Conservation (phyloP, 768 basidiomycete genomes). For the Wakefieldia striispora region DNA sequence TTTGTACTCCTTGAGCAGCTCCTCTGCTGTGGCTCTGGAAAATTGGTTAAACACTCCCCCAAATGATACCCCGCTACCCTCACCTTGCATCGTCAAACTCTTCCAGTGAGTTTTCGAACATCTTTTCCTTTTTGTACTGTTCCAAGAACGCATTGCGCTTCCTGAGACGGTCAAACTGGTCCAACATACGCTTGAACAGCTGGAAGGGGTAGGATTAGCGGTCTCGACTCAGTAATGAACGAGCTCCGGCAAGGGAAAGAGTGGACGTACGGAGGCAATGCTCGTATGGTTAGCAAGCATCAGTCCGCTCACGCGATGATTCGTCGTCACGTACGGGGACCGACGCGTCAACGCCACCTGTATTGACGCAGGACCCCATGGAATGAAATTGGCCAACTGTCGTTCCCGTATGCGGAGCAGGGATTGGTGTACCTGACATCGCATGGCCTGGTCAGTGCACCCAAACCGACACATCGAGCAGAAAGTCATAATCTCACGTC, state of each 20-base stretch:
- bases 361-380: slow-evolving; percentile 98
- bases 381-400: slow-evolving; percentile 95
- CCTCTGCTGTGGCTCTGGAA: slow-evolving; percentile 77
- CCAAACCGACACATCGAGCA: background rate
- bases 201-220: slow-evolving; percentile 28
- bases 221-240: background rate
- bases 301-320: slow-evolving; percentile 93
- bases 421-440: slow-evolving; percentile 87
- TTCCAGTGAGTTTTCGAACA: slow-evolving; percentile 90
- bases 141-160: slow-evolving; percentile 94
- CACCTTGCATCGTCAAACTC: slow-evolving; percentile 98
- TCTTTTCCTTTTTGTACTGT: slow-evolving; percentile 95
- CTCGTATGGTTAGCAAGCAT: slow-evolving; percentile 99
- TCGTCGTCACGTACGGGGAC: slow-evolving; percentile 84
- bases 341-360: slow-evolving; percentile 93
- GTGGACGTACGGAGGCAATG: slow-evolving; percentile 77
- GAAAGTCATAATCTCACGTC: slow-evolving; percentile 53
- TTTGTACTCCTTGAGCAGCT: slow-evolving; percentile 89
- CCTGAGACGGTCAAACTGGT: slow-evolving; percentile 87
- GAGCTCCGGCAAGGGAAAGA: background rate
- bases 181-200: slow-evolving; percentile 95
- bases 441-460: background rate
- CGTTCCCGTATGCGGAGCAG: slow-evolving; percentile 94
- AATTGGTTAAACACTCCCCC: background rate
- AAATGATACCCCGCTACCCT: slow-evolving; percentile 14